phyloP scores from a whole-genome alignment of 2,329 filamentous ascomycete species.

The Aureobasidium sp. region DNA sequence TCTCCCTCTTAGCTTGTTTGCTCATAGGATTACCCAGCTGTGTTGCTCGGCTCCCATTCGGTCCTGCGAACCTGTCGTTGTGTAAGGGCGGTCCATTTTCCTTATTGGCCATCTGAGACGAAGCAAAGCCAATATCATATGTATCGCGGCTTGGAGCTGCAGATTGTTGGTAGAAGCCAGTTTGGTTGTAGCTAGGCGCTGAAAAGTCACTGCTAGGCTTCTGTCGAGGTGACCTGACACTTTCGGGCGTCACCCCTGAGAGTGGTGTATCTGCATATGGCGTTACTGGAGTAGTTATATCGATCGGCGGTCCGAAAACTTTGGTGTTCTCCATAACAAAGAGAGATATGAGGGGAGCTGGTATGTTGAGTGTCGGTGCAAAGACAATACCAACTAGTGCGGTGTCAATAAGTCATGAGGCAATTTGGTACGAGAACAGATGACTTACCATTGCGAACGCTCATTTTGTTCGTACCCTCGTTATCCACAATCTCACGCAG shows the following conservation, averaged over 20 bases:
- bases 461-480: constrained; percentile 92
- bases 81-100: background rate
- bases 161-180: background rate
- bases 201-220: constrained; percentile 62
- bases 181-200: constrained; percentile 37
- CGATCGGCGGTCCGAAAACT: constrained; percentile 70
- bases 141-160: background rate
- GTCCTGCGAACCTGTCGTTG: background rate
- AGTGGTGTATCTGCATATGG: constrained; percentile 12
- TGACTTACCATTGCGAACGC: constrained; percentile 64
- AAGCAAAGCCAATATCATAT: background rate
- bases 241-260: constrained; percentile 39
- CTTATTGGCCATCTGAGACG: background rate
- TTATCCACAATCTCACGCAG: constrained; percentile 90
- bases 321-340: constrained; percentile 84
- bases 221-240: constrained; percentile 56
- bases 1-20: constrained; percentile 15
- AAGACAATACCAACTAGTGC: constrained; percentile 82
- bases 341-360: constrained; percentile 85
- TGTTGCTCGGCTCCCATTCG: background rate
- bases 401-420: constrained; percentile 18
- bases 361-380: constrained; percentile 93
- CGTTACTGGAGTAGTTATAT: constrained; percentile 32
- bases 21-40: background rate
- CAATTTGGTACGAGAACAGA: background rate